Conservation (phyloP, 208 protist genomes). For the Borovskyia barvae region DNA sequence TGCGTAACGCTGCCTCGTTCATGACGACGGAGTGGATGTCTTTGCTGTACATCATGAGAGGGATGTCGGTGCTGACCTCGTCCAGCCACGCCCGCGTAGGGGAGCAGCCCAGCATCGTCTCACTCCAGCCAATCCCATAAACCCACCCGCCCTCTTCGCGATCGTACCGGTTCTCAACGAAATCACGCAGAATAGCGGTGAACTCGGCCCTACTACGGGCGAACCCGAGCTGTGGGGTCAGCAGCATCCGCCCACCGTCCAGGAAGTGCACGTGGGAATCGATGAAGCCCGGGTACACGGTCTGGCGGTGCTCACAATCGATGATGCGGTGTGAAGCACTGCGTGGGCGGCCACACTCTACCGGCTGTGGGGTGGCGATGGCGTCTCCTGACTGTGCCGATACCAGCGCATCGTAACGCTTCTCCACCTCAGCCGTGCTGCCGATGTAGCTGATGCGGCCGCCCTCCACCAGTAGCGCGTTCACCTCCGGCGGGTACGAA, state of each 20-base stretch:
- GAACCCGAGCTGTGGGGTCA: slow-evolving; percentile 22
- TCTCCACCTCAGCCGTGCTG: slow-evolving; percentile 26
- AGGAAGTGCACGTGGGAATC: slow-evolving; percentile 67
- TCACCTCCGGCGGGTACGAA: slow-evolving; percentile 27
- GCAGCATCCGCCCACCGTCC: slow-evolving; percentile 41
- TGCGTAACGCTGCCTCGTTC: slow-evolving; percentile 46
- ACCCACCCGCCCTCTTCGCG: slow-evolving; percentile 34
- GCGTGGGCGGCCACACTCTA: slow-evolving; percentile 28
- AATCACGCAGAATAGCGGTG: slow-evolving; percentile 27
- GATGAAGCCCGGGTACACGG: slow-evolving; percentile 59
- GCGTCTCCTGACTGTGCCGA: slow-evolving; percentile 6
- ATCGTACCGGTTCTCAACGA: slow-evolving; percentile 19
- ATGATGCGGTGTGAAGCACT: slow-evolving; percentile 27
- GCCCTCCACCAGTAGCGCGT: slow-evolving; percentile 42
- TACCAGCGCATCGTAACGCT: slow-evolving; percentile 18
- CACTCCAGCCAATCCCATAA: slow-evolving; percentile 44
- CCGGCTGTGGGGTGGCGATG: slow-evolving; percentile 5
- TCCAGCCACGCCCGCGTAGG: slow-evolving; percentile 62
- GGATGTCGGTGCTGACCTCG: slow-evolving; percentile 31
- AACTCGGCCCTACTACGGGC: slow-evolving; percentile 31
- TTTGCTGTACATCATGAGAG: slow-evolving; percentile 52
- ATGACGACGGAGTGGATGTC: slow-evolving; percentile 55
- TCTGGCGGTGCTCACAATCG: slow-evolving; percentile 35
- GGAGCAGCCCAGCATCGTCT: slow-evolving; percentile 47
- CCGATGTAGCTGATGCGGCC: slow-evolving; percentile 40